These are phyloP conservation scores for Vitis cinerea DNA, from an alignment of 164 flowering plant genomes.

Conservation along the genomic window DNA sequence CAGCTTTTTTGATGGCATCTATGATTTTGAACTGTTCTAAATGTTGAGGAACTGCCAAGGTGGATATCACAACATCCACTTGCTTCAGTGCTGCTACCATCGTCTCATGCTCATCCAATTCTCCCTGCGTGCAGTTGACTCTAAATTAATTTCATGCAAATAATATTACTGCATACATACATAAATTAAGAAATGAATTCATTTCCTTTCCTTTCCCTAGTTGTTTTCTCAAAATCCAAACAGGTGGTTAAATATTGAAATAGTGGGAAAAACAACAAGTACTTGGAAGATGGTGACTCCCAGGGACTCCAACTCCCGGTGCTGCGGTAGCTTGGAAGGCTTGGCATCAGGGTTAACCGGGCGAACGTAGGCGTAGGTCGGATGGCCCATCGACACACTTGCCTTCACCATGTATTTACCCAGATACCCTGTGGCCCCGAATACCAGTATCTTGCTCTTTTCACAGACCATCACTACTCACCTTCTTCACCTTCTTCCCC, in stretches of 20 bases:
- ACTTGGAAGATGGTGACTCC: slow-evolving; percentile 15
- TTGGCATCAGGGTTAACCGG: slow-evolving; percentile 1
- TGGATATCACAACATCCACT: slow-evolving; percentile 25
- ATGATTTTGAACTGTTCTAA: slow-evolving; percentile 29
- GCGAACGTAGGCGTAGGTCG: slow-evolving; percentile 23
- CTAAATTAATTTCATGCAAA: too few species aligned
- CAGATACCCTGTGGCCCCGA: slow-evolving; percentile 27
- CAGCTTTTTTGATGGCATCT: slow-evolving; percentile 22
- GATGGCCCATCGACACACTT: slow-evolving; percentile 21
- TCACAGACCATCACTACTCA: background rate
- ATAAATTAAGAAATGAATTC: too few species aligned
- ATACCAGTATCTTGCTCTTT: slow-evolving; percentile 20
- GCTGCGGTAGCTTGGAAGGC: slow-evolving; percentile 7
- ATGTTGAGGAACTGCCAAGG: slow-evolving; percentile 24
- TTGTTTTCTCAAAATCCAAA: too few species aligned
- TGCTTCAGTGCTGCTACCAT: slow-evolving; percentile 18
- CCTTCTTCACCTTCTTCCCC: too few species aligned
- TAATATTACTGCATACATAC: too few species aligned
- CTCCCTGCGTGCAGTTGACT: slow-evolving; percentile 12
- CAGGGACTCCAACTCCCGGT: slow-evolving; percentile 9
- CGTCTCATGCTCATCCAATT: slow-evolving; percentile 24
- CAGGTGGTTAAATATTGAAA: too few species aligned
- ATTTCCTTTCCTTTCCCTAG: too few species aligned
- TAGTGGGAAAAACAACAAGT: background rate
- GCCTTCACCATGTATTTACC: slow-evolving; percentile 23